phyloP scores from a whole-genome alignment of 768 basidiomycete genomes.

The Asterophora parasitica region DNA sequence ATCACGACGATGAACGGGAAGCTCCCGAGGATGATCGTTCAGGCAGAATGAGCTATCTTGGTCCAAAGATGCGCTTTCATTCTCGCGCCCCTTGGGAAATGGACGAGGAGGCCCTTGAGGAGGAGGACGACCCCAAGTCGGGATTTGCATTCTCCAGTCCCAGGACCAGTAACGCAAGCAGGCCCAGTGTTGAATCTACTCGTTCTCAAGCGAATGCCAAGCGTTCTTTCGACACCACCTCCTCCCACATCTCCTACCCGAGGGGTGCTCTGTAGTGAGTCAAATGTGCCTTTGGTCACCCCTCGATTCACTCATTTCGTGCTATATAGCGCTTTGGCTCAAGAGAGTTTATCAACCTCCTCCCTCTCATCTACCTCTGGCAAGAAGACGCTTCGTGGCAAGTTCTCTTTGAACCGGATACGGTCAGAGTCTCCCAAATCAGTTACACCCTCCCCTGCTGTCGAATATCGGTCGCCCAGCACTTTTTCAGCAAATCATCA shows the following conservation, averaged over 20 bases:
- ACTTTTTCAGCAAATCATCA: slow-evolving; percentile 13
- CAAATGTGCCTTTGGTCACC: slow-evolving; percentile 5
- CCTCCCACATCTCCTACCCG: slow-evolving; percentile 45
- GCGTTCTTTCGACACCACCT: slow-evolving; percentile 54
- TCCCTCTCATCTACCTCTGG: slow-evolving; percentile 34
- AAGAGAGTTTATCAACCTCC: slow-evolving; percentile 55
- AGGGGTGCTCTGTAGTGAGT: slow-evolving; percentile 60
- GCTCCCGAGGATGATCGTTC: slow-evolving; percentile 37
- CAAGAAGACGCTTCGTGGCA: slow-evolving; percentile 35
- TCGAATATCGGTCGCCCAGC: slow-evolving; percentile 25
- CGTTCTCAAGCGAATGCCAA: slow-evolving; percentile 48
- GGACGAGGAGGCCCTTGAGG: slow-evolving; percentile 42
- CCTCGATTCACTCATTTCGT: slow-evolving; percentile 5
- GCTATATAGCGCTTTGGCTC: slow-evolving; percentile 47
- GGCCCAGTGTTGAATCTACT: slow-evolving; percentile 64
- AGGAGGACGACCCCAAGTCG: slow-evolving; percentile 44
- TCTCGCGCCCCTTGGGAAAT: slow-evolving; percentile 81
- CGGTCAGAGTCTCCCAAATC: slow-evolving; percentile 29
- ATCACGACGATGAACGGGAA: slow-evolving; percentile 25
- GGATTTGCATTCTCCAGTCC: slow-evolving; percentile 45
- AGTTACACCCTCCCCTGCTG: slow-evolving; percentile 25
- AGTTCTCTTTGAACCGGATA: slow-evolving; percentile 38
- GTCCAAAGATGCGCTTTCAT: slow-evolving; percentile 82
- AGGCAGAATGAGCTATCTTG: slow-evolving; percentile 63
- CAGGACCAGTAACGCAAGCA: slow-evolving; percentile 33